phyloP scores from a whole-genome alignment of 1,139 yeast species.

The Suhomyces maxii region DNA sequence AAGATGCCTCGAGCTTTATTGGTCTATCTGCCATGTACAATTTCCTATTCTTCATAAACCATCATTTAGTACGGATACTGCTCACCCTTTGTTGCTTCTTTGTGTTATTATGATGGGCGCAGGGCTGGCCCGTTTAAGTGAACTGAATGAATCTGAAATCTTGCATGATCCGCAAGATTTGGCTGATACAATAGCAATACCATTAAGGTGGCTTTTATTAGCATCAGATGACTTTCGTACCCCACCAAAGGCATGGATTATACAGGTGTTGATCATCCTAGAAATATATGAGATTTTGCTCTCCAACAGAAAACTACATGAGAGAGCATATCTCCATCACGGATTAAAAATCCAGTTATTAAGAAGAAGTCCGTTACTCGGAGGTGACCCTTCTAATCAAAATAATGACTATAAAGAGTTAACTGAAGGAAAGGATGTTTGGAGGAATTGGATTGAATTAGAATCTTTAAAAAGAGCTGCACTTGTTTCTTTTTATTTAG shows the following conservation, averaged over 20 bases:
- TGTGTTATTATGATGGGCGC: slow-evolving; percentile 57
- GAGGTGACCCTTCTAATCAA: slow-evolving; percentile 51
- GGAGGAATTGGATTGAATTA: slow-evolving; percentile 33
- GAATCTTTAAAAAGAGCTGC: slow-evolving; percentile 33
- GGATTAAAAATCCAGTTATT: slow-evolving; percentile 71
- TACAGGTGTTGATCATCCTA: slow-evolving; percentile 58
- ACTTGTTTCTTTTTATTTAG: slow-evolving; percentile 31
- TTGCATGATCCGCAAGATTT: slow-evolving; percentile 20
- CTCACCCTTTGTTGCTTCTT: slow-evolving; percentile 53
- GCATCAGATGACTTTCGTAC: slow-evolving; percentile 53
- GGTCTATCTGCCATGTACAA: slow-evolving; percentile 61
- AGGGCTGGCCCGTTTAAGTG: slow-evolving; percentile 20
- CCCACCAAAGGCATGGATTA: slow-evolving; percentile 60
- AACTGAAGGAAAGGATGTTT: slow-evolving; percentile 10
- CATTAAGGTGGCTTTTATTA: slow-evolving; percentile 61
- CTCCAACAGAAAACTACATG: slow-evolving; percentile 57
- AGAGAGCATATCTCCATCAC: slow-evolving; percentile 71
- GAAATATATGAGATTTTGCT: slow-evolving; percentile 58
- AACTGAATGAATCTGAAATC: slow-evolving; percentile 11
- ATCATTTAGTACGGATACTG: slow-evolving; percentile 52
- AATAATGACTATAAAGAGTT: slow-evolving; percentile 5
- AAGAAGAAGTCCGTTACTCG: slow-evolving; percentile 66
- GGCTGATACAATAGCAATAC: slow-evolving; percentile 50
- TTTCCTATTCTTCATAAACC: slow-evolving; percentile 62
- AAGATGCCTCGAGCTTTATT: slow-evolving; percentile 36